A percentile compares a stretch with the other conserved stretches of the same genome.
Conservation (phyloP, 495 filamentous ascomycete species). For the Xylaria cubensis region DNA sequence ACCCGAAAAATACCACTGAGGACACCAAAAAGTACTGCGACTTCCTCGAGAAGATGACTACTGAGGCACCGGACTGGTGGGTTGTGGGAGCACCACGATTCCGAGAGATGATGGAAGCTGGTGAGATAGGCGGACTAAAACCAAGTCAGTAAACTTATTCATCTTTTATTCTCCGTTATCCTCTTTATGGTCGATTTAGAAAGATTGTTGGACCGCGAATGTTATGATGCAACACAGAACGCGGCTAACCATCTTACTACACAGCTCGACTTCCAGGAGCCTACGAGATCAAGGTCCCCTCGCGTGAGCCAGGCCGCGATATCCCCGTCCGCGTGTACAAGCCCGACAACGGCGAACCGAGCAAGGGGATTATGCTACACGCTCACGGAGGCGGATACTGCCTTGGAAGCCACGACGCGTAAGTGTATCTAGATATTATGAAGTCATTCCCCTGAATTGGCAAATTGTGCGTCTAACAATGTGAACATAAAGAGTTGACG, state of each 20-base stretch:
- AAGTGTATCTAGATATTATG: background rate
- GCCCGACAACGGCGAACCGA: slow-evolving; percentile 22
- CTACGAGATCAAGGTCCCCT: slow-evolving; percentile 53
- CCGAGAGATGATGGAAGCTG: slow-evolving; percentile 16
- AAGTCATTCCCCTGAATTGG: background rate
- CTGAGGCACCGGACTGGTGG: background rate
- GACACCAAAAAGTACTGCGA: slow-evolving; percentile 12
- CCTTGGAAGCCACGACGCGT: slow-evolving; percentile 38
- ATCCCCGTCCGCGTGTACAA: slow-evolving; percentile 58
- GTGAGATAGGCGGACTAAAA: background rate
- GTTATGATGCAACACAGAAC: no score
- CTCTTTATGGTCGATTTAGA: no score
- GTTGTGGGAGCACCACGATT: slow-evolving; percentile 6
- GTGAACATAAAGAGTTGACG: slow-evolving; percentile 30
- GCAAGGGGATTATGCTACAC: slow-evolving; percentile 56
- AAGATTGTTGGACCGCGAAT: no score
- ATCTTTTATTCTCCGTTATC: no score
- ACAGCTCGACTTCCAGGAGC: slow-evolving; percentile 16
- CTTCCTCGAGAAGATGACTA: slow-evolving; percentile 4
- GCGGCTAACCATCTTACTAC: no score
- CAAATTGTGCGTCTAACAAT: background rate
- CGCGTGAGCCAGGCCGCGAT: slow-evolving; percentile 52
- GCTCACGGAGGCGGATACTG: slow-evolving; percentile 64
- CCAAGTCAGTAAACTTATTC: background rate
- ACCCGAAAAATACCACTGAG: slow-evolving; percentile 2